Evolutionary conservation across 2,329 filamentous ascomycete genomes (phyloP).

Genomic region (Zalaria sp.): DNA sequence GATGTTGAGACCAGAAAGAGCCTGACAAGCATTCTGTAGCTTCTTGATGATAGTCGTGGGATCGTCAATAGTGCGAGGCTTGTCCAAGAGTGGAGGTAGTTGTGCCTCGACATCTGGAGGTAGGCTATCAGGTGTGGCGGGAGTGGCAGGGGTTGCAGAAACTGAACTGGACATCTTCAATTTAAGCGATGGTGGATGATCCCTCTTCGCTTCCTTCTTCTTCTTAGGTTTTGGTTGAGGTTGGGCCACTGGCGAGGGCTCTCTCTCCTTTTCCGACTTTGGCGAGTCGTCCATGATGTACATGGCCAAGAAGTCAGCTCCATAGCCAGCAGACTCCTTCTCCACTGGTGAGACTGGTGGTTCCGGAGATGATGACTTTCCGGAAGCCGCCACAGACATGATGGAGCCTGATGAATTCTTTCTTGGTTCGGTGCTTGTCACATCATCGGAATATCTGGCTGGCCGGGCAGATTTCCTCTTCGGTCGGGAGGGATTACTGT

Average conservation of each 20-base stretch:
- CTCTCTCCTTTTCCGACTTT: slow-evolving; percentile 1
- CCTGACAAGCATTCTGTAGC: slow-evolving; percentile 3
- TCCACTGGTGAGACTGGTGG: slow-evolving; percentile 1
- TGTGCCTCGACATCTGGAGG: not conserved
- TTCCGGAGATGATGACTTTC: not conserved
- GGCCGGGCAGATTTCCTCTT: slow-evolving; percentile 3
- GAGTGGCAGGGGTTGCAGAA: too few relatives aligned
- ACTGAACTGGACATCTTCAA: too few relatives aligned
- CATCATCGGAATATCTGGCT: slow-evolving; percentile 3
- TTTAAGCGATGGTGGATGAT: too few relatives aligned
- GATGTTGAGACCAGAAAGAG: slow-evolving; percentile 3
- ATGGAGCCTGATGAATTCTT: not conserved
- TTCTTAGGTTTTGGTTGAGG: not conserved
- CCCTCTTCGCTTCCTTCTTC: not conserved
- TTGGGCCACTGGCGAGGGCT: not conserved
- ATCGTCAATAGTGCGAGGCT: slow-evolving; percentile 3
- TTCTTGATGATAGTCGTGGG: slow-evolving; percentile 3
- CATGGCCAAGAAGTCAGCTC: slow-evolving; percentile 17
- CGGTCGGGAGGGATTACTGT: slow-evolving; percentile 1
- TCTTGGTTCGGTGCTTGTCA: slow-evolving; percentile 1
- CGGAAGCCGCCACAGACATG: slow-evolving; percentile 8
- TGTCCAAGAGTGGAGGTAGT: not conserved
- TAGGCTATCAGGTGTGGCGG: too few relatives aligned
- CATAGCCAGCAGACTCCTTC: slow-evolving; percentile 8
- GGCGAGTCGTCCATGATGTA: slow-evolving; percentile 13